These are phyloP conservation scores for Candida khao-thaluensis DNA, from an alignment of 805 yeast genomes.

Conservation along the genomic window DNA sequence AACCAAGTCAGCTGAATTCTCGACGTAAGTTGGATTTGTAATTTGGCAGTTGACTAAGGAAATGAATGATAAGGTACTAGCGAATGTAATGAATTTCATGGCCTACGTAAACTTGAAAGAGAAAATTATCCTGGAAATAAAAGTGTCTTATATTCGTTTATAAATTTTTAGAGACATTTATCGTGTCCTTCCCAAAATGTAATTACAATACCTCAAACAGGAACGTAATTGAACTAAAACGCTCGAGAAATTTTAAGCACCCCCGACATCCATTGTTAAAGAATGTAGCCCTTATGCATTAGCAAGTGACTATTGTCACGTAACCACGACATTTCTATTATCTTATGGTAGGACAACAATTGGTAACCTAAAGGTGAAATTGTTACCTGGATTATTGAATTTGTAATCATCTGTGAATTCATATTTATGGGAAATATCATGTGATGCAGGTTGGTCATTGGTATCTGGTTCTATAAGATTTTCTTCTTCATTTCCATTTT, in stretches of 20 bases:
- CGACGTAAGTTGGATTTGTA: slow-evolving; percentile 10
- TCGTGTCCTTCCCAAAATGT: slow-evolving; percentile 1
- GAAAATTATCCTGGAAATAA: too few species aligned
- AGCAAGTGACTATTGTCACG: neutral
- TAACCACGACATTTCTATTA: neutral
- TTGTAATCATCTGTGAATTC: slow-evolving; percentile 17
- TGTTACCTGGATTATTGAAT: slow-evolving; percentile 26
- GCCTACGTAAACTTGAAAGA: too few species aligned
- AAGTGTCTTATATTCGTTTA: neutral
- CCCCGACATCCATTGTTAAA: neutral
- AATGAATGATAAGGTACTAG: slow-evolving; percentile 14
- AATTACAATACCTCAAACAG: slow-evolving; percentile 4
- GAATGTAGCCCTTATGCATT: neutral
- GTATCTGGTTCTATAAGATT: neutral
- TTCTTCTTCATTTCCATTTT: neutral
- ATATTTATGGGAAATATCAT: slow-evolving; percentile 4
- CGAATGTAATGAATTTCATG: slow-evolving; percentile 19
- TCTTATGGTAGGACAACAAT: slow-evolving; percentile 14
- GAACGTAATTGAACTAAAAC: slow-evolving; percentile 2
- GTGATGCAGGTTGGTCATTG: neutral
- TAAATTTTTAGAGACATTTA: neutral
- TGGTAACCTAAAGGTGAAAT: slow-evolving; percentile 31
- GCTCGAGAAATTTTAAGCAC: slow-evolving; percentile 2
- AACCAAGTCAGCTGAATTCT: slow-evolving; percentile 12
- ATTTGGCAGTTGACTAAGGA: slow-evolving; percentile 12